Conservation (phyloP, 345 rosid genomes). For the Mangifera indica region DNA sequence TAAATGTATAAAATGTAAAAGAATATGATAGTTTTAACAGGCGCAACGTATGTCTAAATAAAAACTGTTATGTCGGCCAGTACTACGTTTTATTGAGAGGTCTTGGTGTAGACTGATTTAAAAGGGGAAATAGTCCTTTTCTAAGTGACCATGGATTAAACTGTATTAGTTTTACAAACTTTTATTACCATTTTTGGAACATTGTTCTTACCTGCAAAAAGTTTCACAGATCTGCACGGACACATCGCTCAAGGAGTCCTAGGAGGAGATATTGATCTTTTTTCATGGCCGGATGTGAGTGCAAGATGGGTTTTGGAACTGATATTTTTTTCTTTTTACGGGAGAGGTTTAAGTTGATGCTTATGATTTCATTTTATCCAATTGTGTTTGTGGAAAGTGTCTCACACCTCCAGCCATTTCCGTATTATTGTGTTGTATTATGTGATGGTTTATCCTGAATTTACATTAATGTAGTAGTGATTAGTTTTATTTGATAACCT, state of each 20-base stretch:
- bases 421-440: slow-evolving; percentile 9
- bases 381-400: slow-evolving; percentile 20
- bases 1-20: not conserved
- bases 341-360: slow-evolving; percentile 7
- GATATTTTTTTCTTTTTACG: slow-evolving; percentile 13
- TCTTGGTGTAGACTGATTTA: not conserved
- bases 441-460: not conserved
- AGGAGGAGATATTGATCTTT: slow-evolving; percentile 60
- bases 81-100: not conserved
- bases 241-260: slow-evolving; percentile 77
- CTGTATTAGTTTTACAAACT: not conserved
- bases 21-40: too few relatives aligned
- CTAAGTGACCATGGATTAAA: not conserved
- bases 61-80: not conserved
- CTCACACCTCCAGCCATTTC: not conserved
- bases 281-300: not conserved
- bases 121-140: not conserved
- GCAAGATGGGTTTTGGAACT: slow-evolving; percentile 12
- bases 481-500: not conserved
- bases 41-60: not conserved
- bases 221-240: slow-evolving; percentile 52
- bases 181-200: not conserved
- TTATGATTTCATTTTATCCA: slow-evolving; percentile 8
- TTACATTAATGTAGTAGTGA: not conserved
- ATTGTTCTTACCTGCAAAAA: not conserved